Percentiles rank a stretch among this genome's conserved stretches.
Conservation (phyloP, 345 rosid genomes). For the Hibiscus syriacus region DNA sequence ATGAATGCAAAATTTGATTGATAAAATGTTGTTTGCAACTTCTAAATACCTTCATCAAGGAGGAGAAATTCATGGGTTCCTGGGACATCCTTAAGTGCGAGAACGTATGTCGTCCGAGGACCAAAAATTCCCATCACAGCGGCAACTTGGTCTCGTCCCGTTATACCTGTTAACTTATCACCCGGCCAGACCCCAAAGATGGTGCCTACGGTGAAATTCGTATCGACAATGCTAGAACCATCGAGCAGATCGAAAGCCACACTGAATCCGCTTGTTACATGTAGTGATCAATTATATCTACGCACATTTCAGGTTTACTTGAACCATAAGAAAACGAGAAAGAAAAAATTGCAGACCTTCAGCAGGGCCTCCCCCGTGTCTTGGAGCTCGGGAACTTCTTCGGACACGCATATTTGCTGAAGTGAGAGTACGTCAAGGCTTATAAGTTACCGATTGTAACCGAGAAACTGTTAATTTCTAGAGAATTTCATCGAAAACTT, state of each 20-base stretch:
- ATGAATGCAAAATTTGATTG: too few species aligned
- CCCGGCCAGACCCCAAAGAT: constrained; percentile 99
- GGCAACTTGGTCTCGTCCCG: constrained; percentile 85
- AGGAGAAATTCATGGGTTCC: constrained; percentile 98
- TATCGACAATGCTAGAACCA: constrained; percentile 81
- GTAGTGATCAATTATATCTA: constrained; percentile 1
- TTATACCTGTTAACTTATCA: constrained; percentile 75
- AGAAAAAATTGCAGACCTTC: constrained; percentile 50
- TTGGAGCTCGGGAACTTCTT: constrained; percentile 90
- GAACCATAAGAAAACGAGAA: neutral
- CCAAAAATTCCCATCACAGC: constrained; percentile 97
- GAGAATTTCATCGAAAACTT: neutral
- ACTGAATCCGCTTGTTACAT: constrained; percentile 67
- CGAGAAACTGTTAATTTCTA: neutral
- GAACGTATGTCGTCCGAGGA: constrained; percentile 89
- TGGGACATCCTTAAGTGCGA: constrained; percentile 73
- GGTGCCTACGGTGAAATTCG: constrained; percentile 86
- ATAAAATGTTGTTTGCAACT: too few species aligned
- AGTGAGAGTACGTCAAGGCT: constrained; percentile 87
- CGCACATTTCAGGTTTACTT: neutral
- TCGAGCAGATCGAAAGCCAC: constrained; percentile 90
- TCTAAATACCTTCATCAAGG: constrained; percentile 74
- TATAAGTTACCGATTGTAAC: constrained; percentile 5
- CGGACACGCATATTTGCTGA: constrained; percentile 95
- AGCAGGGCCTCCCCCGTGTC: constrained; percentile 94